Base-by-base conservation (phyloP, 352 stramenopile species). In the Ochromonadaceae sp. region DNA sequence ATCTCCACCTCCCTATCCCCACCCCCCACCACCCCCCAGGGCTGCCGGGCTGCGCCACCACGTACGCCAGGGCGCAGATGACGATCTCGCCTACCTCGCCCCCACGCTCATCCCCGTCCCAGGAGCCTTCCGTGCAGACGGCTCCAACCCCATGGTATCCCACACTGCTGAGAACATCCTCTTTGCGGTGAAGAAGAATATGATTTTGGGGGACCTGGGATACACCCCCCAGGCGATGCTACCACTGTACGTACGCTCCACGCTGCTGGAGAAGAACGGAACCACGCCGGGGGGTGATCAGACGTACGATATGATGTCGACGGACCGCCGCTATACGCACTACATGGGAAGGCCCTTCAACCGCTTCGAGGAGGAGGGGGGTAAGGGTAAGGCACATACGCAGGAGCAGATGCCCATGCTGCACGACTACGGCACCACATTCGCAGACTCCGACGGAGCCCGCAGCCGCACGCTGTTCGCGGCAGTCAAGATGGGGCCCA, bases 81-180 rank as follows among this genome's bases (percentile, higher is more conserved):
- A 12, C 7, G 55, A 63, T 50, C 25, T 38, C 28, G 38, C 35
- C 30, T 22, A 4, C 4, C 5, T 36, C 20, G 3, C 14, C 22
- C 55, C 55, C 26, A 26, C 55, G 7, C 22, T 63, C 1, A 63
- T 63, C 22, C 52, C 52, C 2, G 47, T 60, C 47, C 52, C 52
- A 20, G 10, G 32, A 44, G 52, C 52, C 17, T 60, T 60, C 35
- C 35, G 47, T 10, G 31, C n/a, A 2, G 26, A 60, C 22, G 47
- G 31, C 32, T 34, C 28, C 7, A 52, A 34, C 14, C 14, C 28
- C 7, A 35, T 30, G n/a, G 35, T 53, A 12, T 30, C 7, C 17
- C 30, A 60, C 22, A 50, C 31, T n/a, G 52, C 5, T 41, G 9
- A 60, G 15, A 53, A 60, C 9, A 60, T 60, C 22, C 30, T 60